Evolutionary conservation across 106 monocot species (phyloP), one percentile per base, ranked within the genome.

Genomic region (Dactylorhiza incarnata): DNA sequence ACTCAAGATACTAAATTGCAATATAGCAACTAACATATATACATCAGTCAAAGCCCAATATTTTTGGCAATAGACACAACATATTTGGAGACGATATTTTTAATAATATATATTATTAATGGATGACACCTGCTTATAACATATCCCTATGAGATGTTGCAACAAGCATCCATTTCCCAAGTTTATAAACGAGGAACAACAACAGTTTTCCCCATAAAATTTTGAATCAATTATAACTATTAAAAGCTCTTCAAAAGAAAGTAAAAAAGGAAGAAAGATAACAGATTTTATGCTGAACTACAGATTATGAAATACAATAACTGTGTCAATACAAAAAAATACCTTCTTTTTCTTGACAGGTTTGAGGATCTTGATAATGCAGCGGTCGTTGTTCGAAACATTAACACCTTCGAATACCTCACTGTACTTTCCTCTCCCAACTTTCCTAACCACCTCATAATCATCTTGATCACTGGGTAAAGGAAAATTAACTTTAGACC

Each of bases 321-420:
- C 2, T 20, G 20, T 14, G 16, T 23, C 49, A 11, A 49, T 49
- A 70, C 16, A 22, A 44, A 46, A 68, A 5, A 29, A 10, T 83
- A 88, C 91, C 88, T 91, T 91, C 77, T 91, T 91, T 43, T 91
- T 91, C 86, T 91, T 91, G 16, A 91, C 91, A 65, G 91, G 91
- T 79, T 91, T 91, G 22, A 91, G 86, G 66, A 91, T 91, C 48
- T 91, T 91, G 50, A 91, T 88, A 66, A 91, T 81, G 77, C 91
- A 91, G 1, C 80, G 68, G 48, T 91, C 91, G 25, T 84, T 86
- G 53, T 73, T 86, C 6, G 83, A 61, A 19, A 76, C 72, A 76
- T 88, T 88, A 26, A 88, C 75, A 46, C 91, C 91, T 83, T 91
- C 91, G 76, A 91, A 91, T 5, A 91, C 91, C 75, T 91, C 91